These are phyloP conservation scores for Arxiozyma slooffiae DNA, from an alignment of 1,139 yeast genomes.

Conservation along the genomic window DNA sequence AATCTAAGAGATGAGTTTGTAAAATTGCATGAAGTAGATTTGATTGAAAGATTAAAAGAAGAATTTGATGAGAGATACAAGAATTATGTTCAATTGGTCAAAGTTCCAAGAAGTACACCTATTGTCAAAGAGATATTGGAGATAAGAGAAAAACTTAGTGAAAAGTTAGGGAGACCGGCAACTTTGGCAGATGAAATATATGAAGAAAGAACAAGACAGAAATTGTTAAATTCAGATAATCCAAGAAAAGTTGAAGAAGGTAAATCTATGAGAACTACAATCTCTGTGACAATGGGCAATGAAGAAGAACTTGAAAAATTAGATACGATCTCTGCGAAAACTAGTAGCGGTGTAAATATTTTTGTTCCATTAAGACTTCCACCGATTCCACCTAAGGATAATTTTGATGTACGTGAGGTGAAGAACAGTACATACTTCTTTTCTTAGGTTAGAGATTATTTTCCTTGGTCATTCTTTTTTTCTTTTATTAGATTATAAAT, in stretches of 20 bases:
- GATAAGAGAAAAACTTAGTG: slow-evolving; percentile 42
- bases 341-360: slow-evolving; percentile 22
- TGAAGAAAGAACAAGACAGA: slow-evolving; percentile 57
- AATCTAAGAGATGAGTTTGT: slow-evolving; percentile 73
- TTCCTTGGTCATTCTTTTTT: no score
- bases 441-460: slow-evolving; percentile 21
- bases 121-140: slow-evolving; percentile 44
- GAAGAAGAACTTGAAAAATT: slow-evolving; percentile 2
- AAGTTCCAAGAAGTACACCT: slow-evolving; percentile 44
- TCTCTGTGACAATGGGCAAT: slow-evolving; percentile 46
- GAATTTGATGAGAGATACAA: slow-evolving; percentile 78
- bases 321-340: not conserved
- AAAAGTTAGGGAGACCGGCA: slow-evolving; percentile 46
- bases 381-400: slow-evolving; percentile 69
- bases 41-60: slow-evolving; percentile 57
- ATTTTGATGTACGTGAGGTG: slow-evolving; percentile 68
- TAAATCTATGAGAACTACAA: slow-evolving; percentile 55
- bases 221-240: slow-evolving; percentile 44
- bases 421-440: slow-evolving; percentile 76
- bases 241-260: slow-evolving; percentile 46
- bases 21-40: slow-evolving; percentile 60
- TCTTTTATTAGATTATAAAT: no score
- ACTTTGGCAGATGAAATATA: slow-evolving; percentile 66
- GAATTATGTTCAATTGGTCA: slow-evolving; percentile 54
- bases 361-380: slow-evolving; percentile 65